Base-by-base conservation (phyloP, 805 yeast genomes). In the Dipodascus geniculatus region DNA sequence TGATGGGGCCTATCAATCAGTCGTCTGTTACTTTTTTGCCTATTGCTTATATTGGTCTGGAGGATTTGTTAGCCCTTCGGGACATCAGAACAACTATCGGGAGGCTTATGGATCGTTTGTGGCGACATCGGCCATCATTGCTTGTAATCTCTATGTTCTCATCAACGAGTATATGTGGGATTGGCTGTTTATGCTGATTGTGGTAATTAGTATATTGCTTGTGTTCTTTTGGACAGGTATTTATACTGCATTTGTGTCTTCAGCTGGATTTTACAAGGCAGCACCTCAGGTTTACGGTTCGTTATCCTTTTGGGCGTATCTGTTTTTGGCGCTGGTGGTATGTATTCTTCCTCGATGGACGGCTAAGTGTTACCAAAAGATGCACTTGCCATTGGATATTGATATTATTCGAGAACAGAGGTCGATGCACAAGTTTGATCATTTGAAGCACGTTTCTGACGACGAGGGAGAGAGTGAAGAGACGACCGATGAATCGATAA, bases 1-100 rank as follows among this genome's bases (percentile, higher is more conserved):
- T 50, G 91, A 86, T 63, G 93, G 90, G 1, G 55, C 82, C 2
- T 85, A 80, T 63, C 91, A 85, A 68, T 81, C 88, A 1, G 81
- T 78, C 14, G 71, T 86, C 23, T 75, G 86, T 16, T 85, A 77
- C 66, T 85, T 75, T 68, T 82, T 83, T 67, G 81, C 87, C 3
- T 86, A 81, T 69, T 71, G 79, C 59, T 60, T 80, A 38, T 82
- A 74, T 63, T 69, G 68, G 60, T 65, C 65, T 11, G 82, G 79
- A 53, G 61, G 65, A 1, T 70, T 75, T 64, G 74, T 69, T 22
- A 65, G 67, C 19, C 48, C 52, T 28, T 64, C 65, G 42, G 90
- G 88, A 2, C 70, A 77, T 55, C 67, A 71, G 3, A 67, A 81
- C 23, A 83, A 81, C 63, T 83, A 81, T 58, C 69, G 87, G 51